Conservation (phyloP, 2,329 filamentous ascomycete genomes). For the Bipolaris gigantea region DNA sequence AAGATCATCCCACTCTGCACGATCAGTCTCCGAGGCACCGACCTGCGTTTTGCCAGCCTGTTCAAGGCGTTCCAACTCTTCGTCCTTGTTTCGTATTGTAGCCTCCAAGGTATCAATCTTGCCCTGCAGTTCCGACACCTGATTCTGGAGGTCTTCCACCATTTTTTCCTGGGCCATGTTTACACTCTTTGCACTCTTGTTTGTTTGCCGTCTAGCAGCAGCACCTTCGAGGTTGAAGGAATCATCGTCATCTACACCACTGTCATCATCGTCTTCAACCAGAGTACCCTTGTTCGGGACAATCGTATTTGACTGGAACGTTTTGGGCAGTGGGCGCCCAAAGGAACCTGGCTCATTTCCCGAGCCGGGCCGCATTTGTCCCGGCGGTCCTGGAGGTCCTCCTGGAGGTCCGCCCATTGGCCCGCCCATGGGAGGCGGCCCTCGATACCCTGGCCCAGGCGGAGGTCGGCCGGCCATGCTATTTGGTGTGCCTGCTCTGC, state of each 20-base stretch:
- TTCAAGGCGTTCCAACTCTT: conserved; percentile 64
- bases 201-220: conserved; percentile 49
- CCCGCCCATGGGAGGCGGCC: conserved; percentile 24
- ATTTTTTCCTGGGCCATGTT: conserved; percentile 41
- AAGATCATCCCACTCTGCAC: conserved; percentile 70
- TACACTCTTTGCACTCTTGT: conserved; percentile 45
- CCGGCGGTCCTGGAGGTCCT: conserved; percentile 46
- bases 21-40: conserved; percentile 61
- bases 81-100: conserved; percentile 69
- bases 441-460: conserved; percentile 36
- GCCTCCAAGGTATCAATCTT: conserved; percentile 74
- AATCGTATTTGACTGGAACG: conserved; percentile 93
- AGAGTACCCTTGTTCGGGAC: conserved; percentile 97
- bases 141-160: conserved; percentile 77
- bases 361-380: conserved; percentile 27
- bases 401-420: conserved; percentile 49
- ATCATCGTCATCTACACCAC: conserved; percentile 58
- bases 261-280: conserved; percentile 78
- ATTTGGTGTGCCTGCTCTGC: conserved; percentile 60
- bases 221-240: conserved; percentile 62
- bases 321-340: conserved; percentile 79
- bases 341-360: conserved; percentile 57
- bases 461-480: conserved; percentile 52
- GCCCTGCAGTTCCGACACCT: conserved; percentile 73
- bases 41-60: conserved; percentile 60